Base-by-base conservation (phyloP, 1,139 yeast species). In the Geotrichum phurueaensis region DNA sequence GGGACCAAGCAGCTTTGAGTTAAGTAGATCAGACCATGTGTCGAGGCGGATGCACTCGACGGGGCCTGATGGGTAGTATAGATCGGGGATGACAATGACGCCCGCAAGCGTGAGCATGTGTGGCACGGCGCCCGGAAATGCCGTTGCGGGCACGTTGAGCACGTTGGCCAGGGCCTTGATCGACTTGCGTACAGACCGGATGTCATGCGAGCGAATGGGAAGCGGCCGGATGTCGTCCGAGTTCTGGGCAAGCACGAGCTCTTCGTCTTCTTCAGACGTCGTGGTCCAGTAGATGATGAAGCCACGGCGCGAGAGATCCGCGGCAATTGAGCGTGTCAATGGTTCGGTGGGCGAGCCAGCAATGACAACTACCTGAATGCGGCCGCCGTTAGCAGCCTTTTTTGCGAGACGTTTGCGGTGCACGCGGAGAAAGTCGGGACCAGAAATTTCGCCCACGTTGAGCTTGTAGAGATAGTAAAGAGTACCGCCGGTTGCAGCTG, bases 271-370 rank as follows among this genome's bases (percentile, higher is more conserved):
- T 10, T 83, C 84, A 63, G 86, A 86, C 12, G 84, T 75, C 2
- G 88, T 84, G 0, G 95, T 85, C 66, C 89, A 78, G 71, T 86
- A 89, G 3, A 89, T 91, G 43, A 89, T 85, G 69, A 87, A 87
- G 1, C 96, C 96, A 60, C 96, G 76, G 56, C 81, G 81, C 65
- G 88, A 91, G 66, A 89, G 79, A 69, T 89, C 96, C 60, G 83
- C 79, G 0, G 91, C 89, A 49, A 89, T 76, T 55, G 85, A 77
- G 61, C 90, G 78, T 0, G 90, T 85, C 64, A 89, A 75, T 0
- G 92, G 91, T 65, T 88, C 95, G 0, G 84, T 80, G 1, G 94
- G 92, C 1, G 92, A 86, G 1, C 96, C 96, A 1, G 89, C 80
- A 5, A 89, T 76, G 33, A 89, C 76, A 0, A 89, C 83, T 6